Conservation (phyloP, 2,329 filamentous ascomycete genomes). For the Sporothrix pallida region DNA sequence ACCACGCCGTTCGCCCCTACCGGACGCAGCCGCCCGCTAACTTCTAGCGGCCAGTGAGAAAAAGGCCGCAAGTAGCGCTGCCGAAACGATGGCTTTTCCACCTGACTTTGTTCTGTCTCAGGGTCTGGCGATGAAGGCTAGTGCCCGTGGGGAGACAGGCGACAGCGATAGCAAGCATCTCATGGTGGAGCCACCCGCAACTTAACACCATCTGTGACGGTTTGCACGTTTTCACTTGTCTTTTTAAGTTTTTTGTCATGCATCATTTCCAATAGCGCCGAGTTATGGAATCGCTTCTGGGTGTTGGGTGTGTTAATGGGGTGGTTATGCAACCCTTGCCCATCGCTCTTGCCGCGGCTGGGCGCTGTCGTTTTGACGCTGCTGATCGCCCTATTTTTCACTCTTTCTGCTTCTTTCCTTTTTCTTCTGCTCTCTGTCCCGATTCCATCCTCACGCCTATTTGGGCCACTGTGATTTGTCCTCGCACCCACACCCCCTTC, state of each 20-base stretch:
- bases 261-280: conserved; percentile 7
- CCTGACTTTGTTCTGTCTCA: neutral
- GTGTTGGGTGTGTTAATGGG: conserved; percentile 14
- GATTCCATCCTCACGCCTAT: conserved; percentile 21
- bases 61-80: conserved; percentile 25
- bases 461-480: conserved; percentile 2
- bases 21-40: conserved; percentile 30
- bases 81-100: neutral
- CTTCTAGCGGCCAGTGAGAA: conserved; percentile 9
- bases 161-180: conserved; percentile 19
- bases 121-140: neutral
- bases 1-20: conserved; percentile 22
- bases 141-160: conserved; percentile 21
- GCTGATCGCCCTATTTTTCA: neutral
- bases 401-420: neutral
- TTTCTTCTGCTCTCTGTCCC: conserved; percentile 1
- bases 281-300: conserved; percentile 7
- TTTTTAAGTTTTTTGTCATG: neutral
- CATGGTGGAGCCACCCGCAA: conserved; percentile 27
- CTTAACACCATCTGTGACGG: neutral
- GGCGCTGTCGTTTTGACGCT: conserved; percentile 12
- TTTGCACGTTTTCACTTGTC: neutral
- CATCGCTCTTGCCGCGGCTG: conserved; percentile 15
- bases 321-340: conserved; percentile 2
- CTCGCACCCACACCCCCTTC: conserved; percentile 19